Evolutionary conservation across 1,284 basidiomycete genomes (phyloP).

Genomic region (Puccinia triticina): DNA sequence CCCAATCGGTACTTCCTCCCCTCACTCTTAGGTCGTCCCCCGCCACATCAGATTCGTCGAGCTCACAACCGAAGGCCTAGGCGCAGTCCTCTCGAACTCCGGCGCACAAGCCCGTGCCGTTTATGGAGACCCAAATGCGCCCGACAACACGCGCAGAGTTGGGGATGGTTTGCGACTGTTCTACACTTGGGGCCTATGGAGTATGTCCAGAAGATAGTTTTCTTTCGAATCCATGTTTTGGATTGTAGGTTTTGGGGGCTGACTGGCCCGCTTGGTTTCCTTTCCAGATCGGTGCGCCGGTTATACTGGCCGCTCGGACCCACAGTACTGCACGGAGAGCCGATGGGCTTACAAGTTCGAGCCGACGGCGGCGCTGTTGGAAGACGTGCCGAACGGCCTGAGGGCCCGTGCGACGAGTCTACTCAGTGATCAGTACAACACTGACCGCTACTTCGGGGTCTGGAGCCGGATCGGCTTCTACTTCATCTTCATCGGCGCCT

Average conservation of each 20-base stretch:
- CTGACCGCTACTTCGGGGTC: slow-evolving; percentile 6
- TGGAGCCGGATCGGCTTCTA: slow-evolving; percentile 41
- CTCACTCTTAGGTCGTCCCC: slow-evolving; percentile 24
- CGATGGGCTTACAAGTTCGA: slow-evolving; percentile 26
- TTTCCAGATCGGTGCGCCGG: slow-evolving; percentile 38
- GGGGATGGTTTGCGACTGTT: slow-evolving; percentile 36
- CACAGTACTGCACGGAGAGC: slow-evolving; percentile 40
- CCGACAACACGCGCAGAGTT: not conserved
- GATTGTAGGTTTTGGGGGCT: not conserved
- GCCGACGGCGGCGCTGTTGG: slow-evolving; percentile 21
- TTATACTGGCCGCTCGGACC: slow-evolving; percentile 23
- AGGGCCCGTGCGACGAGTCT: not conserved
- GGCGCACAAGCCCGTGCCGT: not conserved
- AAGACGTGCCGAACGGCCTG: slow-evolving; percentile 9
- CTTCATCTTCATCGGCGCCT: slow-evolving; percentile 39
- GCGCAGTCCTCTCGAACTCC: not conserved
- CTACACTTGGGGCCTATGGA: slow-evolving; percentile 50
- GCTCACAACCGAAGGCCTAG: slow-evolving; percentile 31
- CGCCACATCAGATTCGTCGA: slow-evolving; percentile 30
- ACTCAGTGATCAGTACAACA: slow-evolving; percentile 22
- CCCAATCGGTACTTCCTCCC: not conserved
- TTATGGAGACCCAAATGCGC: slow-evolving; percentile 27
- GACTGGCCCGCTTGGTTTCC: not conserved
- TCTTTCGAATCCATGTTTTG: not conserved
- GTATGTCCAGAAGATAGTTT: not conserved